Base-by-base conservation (phyloP, 805 yeast genomes). In the Phaffomyces opuntiae region DNA sequence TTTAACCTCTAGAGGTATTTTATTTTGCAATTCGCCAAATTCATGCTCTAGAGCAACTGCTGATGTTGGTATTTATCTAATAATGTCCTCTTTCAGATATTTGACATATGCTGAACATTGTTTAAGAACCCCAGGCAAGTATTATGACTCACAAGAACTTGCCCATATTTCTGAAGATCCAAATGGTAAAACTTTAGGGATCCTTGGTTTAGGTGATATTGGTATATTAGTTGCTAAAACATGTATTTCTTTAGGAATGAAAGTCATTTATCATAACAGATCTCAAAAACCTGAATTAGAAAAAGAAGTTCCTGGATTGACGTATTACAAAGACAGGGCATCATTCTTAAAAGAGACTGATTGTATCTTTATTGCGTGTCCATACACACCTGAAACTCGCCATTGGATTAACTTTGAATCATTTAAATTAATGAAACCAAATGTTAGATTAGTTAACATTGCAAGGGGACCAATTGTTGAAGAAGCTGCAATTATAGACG, bases 141-240 rank as follows among this genome's bases (percentile, higher is more conserved):
- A 65, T 46, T 60, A 60, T 44, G 63, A 62, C 13, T 60, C 67
- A 5, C 62, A 59, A 40, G 52, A 50, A 17, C 47, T 66, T 17
- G 55, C 68, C 9, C 54, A 61, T 38, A 53, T 65, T 47, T 66
- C 67, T 1, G 70, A 69, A 16, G 69, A 69, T 49, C 74, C 73
- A 9, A 53, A 62, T 38, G 74, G 70, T 0, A 65, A 65, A 36
- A 67, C 73, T 0, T 53, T 74, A 39, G 78, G 79, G 6, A 65
- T 74, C 17, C 53, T 74, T 31, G 78, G 78, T 0, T 52, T 74
- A 6, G 79, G 79, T 16, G 71, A 71, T 46, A 74, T 74, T 50
- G 78, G 78, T 5, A 50, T 61, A 38, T 56, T 67, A 14, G 70
- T 70, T 4, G 76, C 75, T 3, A 60, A 60, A 38, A 64, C 71